A percentile compares a stretch with the other conserved stretches of the same genome.
phyloP scores from a whole-genome alignment of 2,329 filamentous ascomycete species.

The Penicillium occitanis region DNA sequence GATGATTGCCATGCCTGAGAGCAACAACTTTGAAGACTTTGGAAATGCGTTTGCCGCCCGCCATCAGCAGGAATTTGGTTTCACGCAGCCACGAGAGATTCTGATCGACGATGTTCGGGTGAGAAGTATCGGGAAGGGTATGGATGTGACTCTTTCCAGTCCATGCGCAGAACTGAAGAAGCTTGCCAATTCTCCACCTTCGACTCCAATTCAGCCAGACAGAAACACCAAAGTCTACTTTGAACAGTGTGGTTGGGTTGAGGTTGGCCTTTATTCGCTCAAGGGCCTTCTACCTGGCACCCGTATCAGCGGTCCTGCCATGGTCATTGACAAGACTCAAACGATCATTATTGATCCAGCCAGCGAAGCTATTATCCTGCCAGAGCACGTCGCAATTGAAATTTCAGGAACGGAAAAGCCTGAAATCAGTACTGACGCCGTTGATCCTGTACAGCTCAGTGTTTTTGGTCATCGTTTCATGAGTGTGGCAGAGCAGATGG shows the following conservation, averaged over 20 bases:
- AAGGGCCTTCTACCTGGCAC: conserved; percentile 30
- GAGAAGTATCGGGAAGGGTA: conserved; percentile 30
- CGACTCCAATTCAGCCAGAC: conserved; percentile 3
- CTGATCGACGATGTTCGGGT: conserved; percentile 43
- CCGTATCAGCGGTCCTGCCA: conserved; percentile 34
- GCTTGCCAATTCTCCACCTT: background rate
- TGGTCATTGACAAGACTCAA: conserved; percentile 68
- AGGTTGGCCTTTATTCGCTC: conserved; percentile 20
- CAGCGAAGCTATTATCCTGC: conserved; percentile 73
- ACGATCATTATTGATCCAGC: conserved; percentile 86
- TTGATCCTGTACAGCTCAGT: conserved; percentile 55
- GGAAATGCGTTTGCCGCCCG: conserved; percentile 27
- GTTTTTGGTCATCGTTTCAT: conserved; percentile 60
- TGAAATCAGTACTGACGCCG: conserved; percentile 26
- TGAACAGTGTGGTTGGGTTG: conserved; percentile 28
- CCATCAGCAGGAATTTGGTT: conserved; percentile 46
- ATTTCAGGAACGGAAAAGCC: conserved; percentile 47
- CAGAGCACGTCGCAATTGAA: conserved; percentile 88
- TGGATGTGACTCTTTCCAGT: conserved; percentile 18
- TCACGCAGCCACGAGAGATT: conserved; percentile 40
- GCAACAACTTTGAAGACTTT: too few species aligned
- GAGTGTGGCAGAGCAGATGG: conserved; percentile 61
- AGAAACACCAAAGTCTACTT: conserved; percentile 32
- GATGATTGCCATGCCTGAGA: conserved; percentile 38
- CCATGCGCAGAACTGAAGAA: conserved; percentile 26